Evolutionary conservation across 208 protist species (phyloP).

Genomic region (Leishmania turanica): DNA sequence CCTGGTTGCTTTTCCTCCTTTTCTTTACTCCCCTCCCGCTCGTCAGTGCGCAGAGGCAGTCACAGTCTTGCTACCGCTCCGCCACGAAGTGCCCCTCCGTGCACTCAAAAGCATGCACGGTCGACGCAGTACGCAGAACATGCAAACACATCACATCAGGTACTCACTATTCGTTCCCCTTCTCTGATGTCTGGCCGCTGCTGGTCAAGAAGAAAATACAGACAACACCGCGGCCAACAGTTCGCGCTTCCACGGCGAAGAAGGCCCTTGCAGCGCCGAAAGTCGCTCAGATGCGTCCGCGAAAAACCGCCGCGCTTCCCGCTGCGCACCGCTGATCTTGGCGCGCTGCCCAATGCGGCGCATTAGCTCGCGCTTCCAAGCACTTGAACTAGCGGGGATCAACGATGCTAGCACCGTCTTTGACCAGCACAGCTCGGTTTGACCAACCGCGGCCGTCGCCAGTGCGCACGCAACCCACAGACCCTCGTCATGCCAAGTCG

Average conservation of each 20-base stretch:
- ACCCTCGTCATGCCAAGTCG: constrained; percentile 28
- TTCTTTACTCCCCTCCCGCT: not conserved
- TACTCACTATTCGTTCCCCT: not conserved
- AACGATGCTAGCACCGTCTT: constrained; percentile 22
- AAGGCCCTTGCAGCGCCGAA: not conserved
- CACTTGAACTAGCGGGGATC: constrained; percentile 27
- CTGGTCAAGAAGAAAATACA: constrained; percentile 13
- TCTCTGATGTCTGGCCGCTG: not conserved
- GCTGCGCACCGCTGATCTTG: constrained; percentile 13
- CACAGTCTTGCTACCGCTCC: not conserved
- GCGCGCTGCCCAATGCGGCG: constrained; percentile 7
- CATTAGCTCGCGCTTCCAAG: constrained; percentile 26
- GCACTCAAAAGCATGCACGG: not conserved
- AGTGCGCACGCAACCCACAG: constrained; percentile 28
- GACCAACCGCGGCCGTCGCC: constrained; percentile 2
- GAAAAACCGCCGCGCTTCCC: constrained; percentile 23
- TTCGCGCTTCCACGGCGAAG: constrained; percentile 26
- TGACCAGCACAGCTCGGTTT: constrained; percentile 5
- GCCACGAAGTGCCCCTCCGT: not conserved
- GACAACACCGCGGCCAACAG: constrained; percentile 17
- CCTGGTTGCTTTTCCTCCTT: not conserved
- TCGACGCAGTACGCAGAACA: not conserved
- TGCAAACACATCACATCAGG: not conserved
- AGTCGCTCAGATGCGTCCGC: constrained; percentile 15
- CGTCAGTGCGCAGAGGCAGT: not conserved